phyloP scores from a whole-genome alignment of 2,329 filamentous ascomycete genomes.

The Xylaria sp. region DNA sequence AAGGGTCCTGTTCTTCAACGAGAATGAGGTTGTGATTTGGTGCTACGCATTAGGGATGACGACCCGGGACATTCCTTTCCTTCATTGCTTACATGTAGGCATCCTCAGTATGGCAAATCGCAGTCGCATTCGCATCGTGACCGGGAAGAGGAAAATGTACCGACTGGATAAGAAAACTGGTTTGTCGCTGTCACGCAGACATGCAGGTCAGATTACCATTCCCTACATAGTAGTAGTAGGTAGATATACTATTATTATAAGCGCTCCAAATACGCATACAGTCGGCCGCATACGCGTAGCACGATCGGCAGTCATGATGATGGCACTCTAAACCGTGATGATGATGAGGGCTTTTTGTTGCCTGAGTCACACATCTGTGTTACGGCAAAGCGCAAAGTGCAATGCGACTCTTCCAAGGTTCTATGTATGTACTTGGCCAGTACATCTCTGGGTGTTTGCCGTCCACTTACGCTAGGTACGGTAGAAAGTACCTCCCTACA shows the following conservation, averaged over 20 bases:
- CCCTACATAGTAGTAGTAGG: background rate
- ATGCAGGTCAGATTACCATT: conserved; percentile 22
- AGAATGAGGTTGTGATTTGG: background rate
- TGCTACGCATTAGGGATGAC: background rate
- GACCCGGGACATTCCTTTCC: background rate
- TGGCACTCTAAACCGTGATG: background rate
- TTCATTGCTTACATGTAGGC: background rate
- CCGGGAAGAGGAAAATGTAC: background rate
- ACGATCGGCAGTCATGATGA: conserved; percentile 1
- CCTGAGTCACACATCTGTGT: conserved; percentile 23
- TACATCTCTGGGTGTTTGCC: too few species aligned
- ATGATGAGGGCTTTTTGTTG: conserved; percentile 11
- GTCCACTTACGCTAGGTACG: too few species aligned
- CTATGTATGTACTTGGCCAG: too few species aligned
- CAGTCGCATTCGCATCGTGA: background rate
- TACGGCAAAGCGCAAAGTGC: background rate
- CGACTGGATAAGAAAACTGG: background rate
- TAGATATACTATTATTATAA: background rate
- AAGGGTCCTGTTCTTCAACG: background rate
- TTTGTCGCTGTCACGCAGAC: conserved; percentile 1
- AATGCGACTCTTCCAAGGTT: too few species aligned
- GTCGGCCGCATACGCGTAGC: conserved; percentile 3
- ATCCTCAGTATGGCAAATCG: too few species aligned
- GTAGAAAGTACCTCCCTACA: too few species aligned
- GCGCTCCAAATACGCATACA: background rate